phyloP scores from a whole-genome alignment of 805 yeast genomes.

The Yamadazyma takamatsuzukensis region DNA sequence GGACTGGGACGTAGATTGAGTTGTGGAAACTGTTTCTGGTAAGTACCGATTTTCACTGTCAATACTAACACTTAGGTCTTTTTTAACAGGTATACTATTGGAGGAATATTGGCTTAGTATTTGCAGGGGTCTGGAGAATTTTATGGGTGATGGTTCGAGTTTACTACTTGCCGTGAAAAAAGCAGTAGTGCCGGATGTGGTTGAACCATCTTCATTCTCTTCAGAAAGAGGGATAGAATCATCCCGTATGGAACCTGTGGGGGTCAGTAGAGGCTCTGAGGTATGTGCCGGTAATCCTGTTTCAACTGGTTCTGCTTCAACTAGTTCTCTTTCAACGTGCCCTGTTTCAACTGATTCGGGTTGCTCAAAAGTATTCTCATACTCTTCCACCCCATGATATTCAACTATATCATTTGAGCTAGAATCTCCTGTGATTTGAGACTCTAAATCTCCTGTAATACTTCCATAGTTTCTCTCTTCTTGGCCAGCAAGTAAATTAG shows the following conservation, averaged over 20 bases:
- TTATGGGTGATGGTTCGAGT: not conserved
- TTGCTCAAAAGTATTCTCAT: not conserved
- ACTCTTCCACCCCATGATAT: not conserved
- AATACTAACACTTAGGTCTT: conserved; percentile 10
- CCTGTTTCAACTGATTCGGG: not conserved
- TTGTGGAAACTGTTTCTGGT: too few species aligned
- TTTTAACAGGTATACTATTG: not conserved
- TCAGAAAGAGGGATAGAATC: conserved; percentile 2
- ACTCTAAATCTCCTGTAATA: conserved; percentile 16
- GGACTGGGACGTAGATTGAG: too few species aligned
- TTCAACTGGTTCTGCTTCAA: not conserved
- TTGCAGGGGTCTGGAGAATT: conserved; percentile 23
- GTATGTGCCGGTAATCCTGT: too few species aligned
- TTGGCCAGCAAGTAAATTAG: conserved; percentile 17
- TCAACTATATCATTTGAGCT: conserved; percentile 2
- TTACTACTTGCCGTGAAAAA: conserved; percentile 1
- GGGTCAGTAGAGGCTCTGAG: too few species aligned
- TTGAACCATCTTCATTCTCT: not conserved
- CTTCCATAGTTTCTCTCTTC: conserved; percentile 20
- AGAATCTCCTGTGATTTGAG: conserved; percentile 5
- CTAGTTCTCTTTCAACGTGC: not conserved
- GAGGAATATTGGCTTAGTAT: conserved; percentile 18
- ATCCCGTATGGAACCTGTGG: too few species aligned
- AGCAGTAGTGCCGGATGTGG: not conserved
- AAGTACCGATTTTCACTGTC: too few species aligned